Evolutionary conservation across 768 basidiomycete species (phyloP).

Genomic region (Coprinopsis strossmayeri): DNA sequence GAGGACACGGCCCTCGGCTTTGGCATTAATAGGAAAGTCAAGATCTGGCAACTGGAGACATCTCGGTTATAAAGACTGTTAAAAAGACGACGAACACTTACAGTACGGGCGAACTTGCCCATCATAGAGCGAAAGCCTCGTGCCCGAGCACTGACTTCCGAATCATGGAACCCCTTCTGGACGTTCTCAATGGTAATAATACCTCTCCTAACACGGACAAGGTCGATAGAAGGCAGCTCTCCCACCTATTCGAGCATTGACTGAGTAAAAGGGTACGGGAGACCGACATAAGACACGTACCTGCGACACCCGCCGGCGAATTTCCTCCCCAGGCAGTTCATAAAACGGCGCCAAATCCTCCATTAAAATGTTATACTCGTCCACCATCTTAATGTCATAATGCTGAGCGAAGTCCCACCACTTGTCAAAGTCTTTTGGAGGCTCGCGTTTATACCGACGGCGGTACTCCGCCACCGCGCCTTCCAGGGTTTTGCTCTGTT

Average conservation of each 20-base stretch:
- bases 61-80: background rate
- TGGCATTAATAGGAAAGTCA: conserved; percentile 91
- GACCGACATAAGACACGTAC: conserved; percentile 26
- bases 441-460: conserved; percentile 66
- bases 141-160: conserved; percentile 72
- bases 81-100: conserved; percentile 23
- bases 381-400: conserved; percentile 71
- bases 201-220: conserved; percentile 75
- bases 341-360: conserved; percentile 85
- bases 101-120: conserved; percentile 58
- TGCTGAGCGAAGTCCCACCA: conserved; percentile 83
- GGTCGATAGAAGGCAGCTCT: conserved; percentile 73
- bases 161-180: conserved; percentile 51
- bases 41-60: conserved; percentile 74
- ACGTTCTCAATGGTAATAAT: conserved; percentile 52
- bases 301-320: conserved; percentile 56
- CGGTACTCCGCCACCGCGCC: conserved; percentile 81
- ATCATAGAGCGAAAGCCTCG: conserved; percentile 74
- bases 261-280: background rate
- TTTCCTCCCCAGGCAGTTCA: conserved; percentile 62
- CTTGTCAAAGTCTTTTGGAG: conserved; percentile 85
- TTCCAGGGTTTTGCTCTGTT: conserved; percentile 75
- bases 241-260: conserved; percentile 63
- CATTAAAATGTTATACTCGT: conserved; percentile 83
- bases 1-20: conserved; percentile 89